These are phyloP conservation scores for Myxozyma neotropica DNA, from an alignment of 805 yeast genomes.

Conservation along the genomic window DNA sequence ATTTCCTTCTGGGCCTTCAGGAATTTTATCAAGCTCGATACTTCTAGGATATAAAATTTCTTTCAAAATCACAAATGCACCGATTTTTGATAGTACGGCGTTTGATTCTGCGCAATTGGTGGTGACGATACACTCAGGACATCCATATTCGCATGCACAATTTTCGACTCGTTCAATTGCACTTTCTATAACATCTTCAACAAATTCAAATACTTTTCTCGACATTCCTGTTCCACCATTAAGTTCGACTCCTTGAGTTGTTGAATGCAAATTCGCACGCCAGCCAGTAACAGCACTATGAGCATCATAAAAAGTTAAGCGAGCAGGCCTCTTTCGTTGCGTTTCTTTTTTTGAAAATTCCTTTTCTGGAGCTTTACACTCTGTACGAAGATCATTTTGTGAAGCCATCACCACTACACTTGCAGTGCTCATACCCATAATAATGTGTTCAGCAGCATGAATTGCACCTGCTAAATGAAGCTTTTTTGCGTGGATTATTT, in stretches of 20 bases:
- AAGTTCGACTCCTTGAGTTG: background rate
- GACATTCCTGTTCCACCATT: slow-evolving; percentile 59
- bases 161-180: slow-evolving; percentile 60
- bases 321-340: slow-evolving; percentile 76
- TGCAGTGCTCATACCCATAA: slow-evolving; percentile 76
- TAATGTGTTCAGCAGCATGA: slow-evolving; percentile 94
- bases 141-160: slow-evolving; percentile 67
- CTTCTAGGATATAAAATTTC: slow-evolving; percentile 42
- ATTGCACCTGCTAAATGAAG: slow-evolving; percentile 84
- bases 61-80: slow-evolving; percentile 70
- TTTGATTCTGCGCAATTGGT: slow-evolving; percentile 78
- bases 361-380: slow-evolving; percentile 96
- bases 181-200: slow-evolving; percentile 63
- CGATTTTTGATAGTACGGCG: slow-evolving; percentile 84
- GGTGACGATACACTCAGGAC: slow-evolving; percentile 86
- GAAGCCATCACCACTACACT: slow-evolving; percentile 63
- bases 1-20: slow-evolving; percentile 74
- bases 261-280: slow-evolving; percentile 3
- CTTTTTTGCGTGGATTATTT: slow-evolving; percentile 56
- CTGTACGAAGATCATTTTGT: slow-evolving; percentile 71
- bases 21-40: slow-evolving; percentile 49
- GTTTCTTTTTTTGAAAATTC: slow-evolving; percentile 83
- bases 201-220: slow-evolving; percentile 75
- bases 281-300: slow-evolving; percentile 80
- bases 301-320: slow-evolving; percentile 81